Base-by-base conservation (phyloP, 1,284 basidiomycete species). In the Cutaneotrichosporon arboriforme region DNA sequence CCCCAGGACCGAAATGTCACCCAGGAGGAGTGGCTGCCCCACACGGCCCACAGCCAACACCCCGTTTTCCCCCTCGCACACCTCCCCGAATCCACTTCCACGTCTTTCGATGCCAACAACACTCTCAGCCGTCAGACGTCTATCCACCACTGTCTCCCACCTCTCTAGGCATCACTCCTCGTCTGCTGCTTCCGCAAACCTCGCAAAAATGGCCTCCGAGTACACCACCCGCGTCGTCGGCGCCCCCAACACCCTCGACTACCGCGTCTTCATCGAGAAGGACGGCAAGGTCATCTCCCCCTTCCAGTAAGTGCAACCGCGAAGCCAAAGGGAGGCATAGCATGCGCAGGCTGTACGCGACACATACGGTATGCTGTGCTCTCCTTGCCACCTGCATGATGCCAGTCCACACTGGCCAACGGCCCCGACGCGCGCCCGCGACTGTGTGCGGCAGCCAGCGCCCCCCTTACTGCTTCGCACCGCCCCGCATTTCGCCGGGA, bases 181-280 rank as follows among this genome's bases (percentile, higher is more conserved):
- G 35, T 26, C n/a, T n/a, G n/a, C n/a, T n/a, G n/a, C n/a, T n/a
- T n/a, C 23, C 2, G 14, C 46, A 33, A 45, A 10, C 15, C 7
- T 40, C 7, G 18, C 39, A 40, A 57, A 57, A 55, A 55, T 59
- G 57, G 37, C 58, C 34, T 48, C 52, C 34, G 55, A 60, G 48
- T 60, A 60, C 59, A 38, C 43, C 31, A 55, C 55, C 48, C 59
- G 59, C 48, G 34, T 36, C 33, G 44, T 60, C 37, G 59, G 59
- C 45, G 55, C 53, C 21, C 43, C 62, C 58, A 62, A 55, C 52
- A 62, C 56, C 23, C 59, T 57, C 93, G 94, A 97, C 68, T 90
- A 96, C 80, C 89, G 94, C 58, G 86, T 94, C 58, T 98, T 77
- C 82, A 83, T 92, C 76, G 94, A 98, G 77, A 86, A 88, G 72